These are phyloP conservation scores for Mayamaea pseudoterrestris DNA, from an alignment of 108 stramenopile species.

Conservation along the genomic window DNA sequence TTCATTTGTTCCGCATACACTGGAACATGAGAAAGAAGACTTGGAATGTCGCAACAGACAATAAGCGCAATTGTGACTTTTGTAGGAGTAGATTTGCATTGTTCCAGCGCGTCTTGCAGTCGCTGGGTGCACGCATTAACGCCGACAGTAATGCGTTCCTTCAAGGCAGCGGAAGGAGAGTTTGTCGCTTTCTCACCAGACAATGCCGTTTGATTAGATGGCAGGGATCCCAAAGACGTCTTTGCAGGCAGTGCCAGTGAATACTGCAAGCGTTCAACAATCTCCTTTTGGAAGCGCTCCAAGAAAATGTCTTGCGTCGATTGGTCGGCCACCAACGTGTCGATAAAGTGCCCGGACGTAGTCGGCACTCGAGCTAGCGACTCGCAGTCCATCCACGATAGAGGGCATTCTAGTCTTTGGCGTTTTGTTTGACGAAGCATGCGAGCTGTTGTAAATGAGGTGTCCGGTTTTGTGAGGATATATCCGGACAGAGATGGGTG, in stretches of 20 bases:
- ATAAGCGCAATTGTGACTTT: neutral
- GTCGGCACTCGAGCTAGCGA: neutral
- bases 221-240: neutral
- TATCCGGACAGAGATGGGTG: no score
- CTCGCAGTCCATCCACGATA: conserved; percentile 7
- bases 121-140: conserved; percentile 32
- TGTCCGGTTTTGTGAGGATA: no score
- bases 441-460: no score
- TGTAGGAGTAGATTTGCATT: neutral
- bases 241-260: neutral
- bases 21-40: neutral
- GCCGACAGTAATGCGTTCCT: conserved; percentile 19
- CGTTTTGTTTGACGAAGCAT: conserved; percentile 6
- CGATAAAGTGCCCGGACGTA: neutral
- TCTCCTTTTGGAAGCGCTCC: conserved; percentile 57
- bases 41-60: neutral
- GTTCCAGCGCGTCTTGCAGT: neutral
- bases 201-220: neutral
- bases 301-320: conserved; percentile 45
- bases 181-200: no score
- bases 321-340: conserved; percentile 13
- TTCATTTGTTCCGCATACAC: no score
- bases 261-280: conserved; percentile 12
- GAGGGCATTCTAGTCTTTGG: conserved; percentile 3
- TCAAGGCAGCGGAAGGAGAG: conserved; percentile 3